Conservation (phyloP, 2,329 filamentous ascomycete species). For the Cytospora leucostoma region DNA sequence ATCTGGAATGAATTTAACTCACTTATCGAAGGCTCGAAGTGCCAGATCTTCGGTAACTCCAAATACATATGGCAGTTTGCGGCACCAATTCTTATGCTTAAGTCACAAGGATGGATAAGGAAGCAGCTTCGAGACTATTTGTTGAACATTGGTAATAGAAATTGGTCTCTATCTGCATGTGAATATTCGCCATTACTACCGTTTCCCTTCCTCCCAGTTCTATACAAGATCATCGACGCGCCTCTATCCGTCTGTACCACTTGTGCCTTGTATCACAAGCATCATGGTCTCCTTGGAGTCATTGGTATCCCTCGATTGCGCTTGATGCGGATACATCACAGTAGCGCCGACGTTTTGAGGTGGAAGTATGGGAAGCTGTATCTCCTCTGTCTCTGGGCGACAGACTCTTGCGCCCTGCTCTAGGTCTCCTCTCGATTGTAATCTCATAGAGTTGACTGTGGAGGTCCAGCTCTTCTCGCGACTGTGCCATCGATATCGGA, state of each 20-base stretch:
- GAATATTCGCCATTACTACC: too few species aligned
- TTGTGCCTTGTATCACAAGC: neutral
- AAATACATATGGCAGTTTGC: too few species aligned
- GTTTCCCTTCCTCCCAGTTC: too few species aligned
- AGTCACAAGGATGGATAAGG: too few species aligned
- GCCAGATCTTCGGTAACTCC: too few species aligned
- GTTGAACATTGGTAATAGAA: too few species aligned
- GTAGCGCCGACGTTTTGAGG: neutral
- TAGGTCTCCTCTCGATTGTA: neutral
- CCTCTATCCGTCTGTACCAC: neutral
- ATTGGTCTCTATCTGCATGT: too few species aligned
- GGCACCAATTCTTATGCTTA: too few species aligned
- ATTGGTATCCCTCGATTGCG: neutral
- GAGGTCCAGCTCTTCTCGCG: neutral
- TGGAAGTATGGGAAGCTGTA: neutral
- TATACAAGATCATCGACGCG: neutral
- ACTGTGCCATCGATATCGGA: conserved; percentile 11
- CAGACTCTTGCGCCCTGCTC: neutral
- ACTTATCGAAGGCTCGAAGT: too few species aligned
- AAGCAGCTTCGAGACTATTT: too few species aligned
- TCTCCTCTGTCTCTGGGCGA: neutral
- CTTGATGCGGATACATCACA: neutral
- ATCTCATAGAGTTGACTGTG: neutral
- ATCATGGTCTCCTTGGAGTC: neutral
- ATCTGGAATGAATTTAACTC: too few species aligned